Conservation (phyloP, 2,329 filamentous ascomycete species). For the Aspergillus fructus region DNA sequence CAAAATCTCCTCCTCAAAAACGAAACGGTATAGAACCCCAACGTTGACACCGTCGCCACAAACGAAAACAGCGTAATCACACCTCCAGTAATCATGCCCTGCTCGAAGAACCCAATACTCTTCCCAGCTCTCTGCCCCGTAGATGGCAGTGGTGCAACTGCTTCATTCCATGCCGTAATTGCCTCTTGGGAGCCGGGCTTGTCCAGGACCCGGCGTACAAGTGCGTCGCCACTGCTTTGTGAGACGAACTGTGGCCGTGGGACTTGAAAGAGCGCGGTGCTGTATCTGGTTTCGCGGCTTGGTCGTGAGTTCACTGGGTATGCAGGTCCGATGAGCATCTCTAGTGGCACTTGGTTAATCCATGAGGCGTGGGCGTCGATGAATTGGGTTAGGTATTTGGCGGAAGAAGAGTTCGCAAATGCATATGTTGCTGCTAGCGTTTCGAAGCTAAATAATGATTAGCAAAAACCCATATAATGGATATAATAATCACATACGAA, state of each 20-base stretch:
- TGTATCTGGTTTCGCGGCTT: slow-evolving; percentile 44
- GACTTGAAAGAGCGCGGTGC: slow-evolving; percentile 44
- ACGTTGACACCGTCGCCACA: slow-evolving; percentile 20
- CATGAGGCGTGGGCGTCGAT: slow-evolving; percentile 51
- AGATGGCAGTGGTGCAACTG: slow-evolving; percentile 34
- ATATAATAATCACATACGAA: slow-evolving; percentile 19
- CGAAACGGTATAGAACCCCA: slow-evolving; percentile 27
- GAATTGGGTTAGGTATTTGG: slow-evolving; percentile 62
- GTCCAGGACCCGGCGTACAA: slow-evolving; percentile 16
- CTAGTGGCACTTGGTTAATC: slow-evolving; percentile 58
- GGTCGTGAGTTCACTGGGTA: slow-evolving; percentile 35
- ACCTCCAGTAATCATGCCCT: slow-evolving; percentile 43
- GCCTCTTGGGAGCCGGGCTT: slow-evolving; percentile 16
- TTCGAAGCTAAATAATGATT: slow-evolving; percentile 17
- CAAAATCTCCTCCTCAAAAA: slow-evolving; percentile 15
- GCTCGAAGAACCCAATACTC: slow-evolving; percentile 50
- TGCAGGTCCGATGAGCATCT: slow-evolving; percentile 46
- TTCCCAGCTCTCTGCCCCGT: slow-evolving; percentile 26
- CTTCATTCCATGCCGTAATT: slow-evolving; percentile 27
- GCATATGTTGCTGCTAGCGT: slow-evolving; percentile 52
- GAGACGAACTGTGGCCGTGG: slow-evolving; percentile 46
- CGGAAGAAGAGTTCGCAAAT: slow-evolving; percentile 51
- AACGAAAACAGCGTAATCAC: slow-evolving; percentile 23
- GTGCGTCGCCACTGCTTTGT: slow-evolving; percentile 15
- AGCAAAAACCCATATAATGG: neutral